Base-by-base conservation (phyloP, 306 rosid species). In the Sicyos baderoa region DNA sequence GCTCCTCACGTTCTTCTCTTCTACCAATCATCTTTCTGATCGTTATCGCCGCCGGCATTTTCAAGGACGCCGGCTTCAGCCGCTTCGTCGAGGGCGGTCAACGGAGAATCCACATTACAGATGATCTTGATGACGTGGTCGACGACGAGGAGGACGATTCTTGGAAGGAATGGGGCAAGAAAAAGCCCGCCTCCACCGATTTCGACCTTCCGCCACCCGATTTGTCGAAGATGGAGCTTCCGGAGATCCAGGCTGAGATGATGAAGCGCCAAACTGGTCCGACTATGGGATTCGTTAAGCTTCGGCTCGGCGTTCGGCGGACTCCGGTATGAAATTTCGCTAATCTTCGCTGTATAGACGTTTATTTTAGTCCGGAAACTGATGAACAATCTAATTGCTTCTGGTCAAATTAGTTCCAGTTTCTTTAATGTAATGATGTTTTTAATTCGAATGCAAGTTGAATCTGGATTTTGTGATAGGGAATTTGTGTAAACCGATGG, bases 91-190 rank as follows among this genome's bases (percentile, higher is more conserved):
- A 76, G 49, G 97, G 59, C 12, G 81, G 84, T 7, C 82, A 91
- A 74, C 80, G 97, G 29, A 73, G 61, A 74, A 70, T 86, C 56
- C 91, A 89, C 71, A 87, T 93, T 79, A 62, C 96, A 27, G 98
- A 93, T 77, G 91, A 93, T 21, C 85, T 93, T 14, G 93, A 93
- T 76, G 96, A 87, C 73, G 93, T 92, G 6, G 70, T 78, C 44
- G 98, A 93, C 67, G 89, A 93, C 2, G 98, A 89, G 54, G 98
- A 93, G 77, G 98, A 93, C 77, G 98, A 93, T 1, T 71, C 71
- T 17, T 89, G 98, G 98, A 86, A 70, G 59, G 70, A 87, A 58
- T 93, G 96, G 96, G 98, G 98, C 79, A 85, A 86, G 85, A 92
- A 82, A 65, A 74, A 84, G 8, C 0, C 74, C 0, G 83, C 89